phyloP scores from a whole-genome alignment of 2,329 filamentous ascomycete genomes.

The Claviceps sorghi region DNA sequence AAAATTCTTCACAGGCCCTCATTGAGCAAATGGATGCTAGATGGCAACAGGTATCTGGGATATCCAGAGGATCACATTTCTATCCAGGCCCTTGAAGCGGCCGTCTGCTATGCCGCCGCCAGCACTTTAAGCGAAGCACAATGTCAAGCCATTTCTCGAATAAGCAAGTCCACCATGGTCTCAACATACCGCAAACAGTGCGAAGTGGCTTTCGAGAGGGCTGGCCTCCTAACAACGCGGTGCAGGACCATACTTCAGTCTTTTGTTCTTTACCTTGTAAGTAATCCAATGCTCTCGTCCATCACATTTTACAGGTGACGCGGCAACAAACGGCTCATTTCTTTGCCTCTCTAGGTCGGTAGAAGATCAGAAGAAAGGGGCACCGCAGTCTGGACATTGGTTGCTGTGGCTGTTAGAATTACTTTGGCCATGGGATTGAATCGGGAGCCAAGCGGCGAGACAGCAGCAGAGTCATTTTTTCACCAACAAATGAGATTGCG shows the following conservation, averaged over 20 bases:
- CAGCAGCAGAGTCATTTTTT: conserved; percentile 4
- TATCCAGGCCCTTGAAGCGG: conserved; percentile 7
- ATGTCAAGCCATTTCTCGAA: conserved; percentile 8
- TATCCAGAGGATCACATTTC: conserved; percentile 9
- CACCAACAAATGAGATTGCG: conserved; percentile 6
- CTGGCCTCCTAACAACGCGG: conserved; percentile 12
- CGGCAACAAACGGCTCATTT: not conserved
- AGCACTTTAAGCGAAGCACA: conserved; percentile 13
- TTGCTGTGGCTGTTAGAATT: conserved; percentile 5
- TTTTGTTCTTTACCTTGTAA: conserved; percentile 15
- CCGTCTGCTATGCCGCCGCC: conserved; percentile 12
- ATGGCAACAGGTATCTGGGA: conserved; percentile 10
- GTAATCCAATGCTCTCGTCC: not conserved
- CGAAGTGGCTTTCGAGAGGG: conserved; percentile 9
- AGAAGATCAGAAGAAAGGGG: conserved; percentile 5
- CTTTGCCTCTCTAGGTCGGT: not conserved
- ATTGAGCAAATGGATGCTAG: conserved; percentile 8
- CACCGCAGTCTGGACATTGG: conserved; percentile 6
- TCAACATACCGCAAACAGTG: conserved; percentile 6
- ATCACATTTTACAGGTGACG: not conserved
- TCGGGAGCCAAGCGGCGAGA: not conserved
- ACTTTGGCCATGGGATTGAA: conserved; percentile 4
- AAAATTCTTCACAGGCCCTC: conserved; percentile 9
- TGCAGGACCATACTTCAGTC: conserved; percentile 16
- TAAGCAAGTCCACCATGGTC: conserved; percentile 7